Conservation (phyloP, 768 basidiomycete species). For the Dentipellis sp. region DNA sequence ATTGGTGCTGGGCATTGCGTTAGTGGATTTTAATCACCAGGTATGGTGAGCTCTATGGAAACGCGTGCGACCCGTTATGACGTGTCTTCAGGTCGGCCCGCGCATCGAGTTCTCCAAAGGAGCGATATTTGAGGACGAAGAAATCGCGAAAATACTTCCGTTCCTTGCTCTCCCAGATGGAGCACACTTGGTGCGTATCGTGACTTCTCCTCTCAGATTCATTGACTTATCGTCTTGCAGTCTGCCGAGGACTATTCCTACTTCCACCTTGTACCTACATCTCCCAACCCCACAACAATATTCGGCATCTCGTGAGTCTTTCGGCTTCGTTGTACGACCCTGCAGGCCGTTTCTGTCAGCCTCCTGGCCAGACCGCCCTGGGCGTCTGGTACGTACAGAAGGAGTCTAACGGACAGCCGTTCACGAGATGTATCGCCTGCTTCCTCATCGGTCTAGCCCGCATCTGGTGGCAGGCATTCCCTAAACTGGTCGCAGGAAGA, state of each 20-base stretch:
- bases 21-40: slow-evolving; percentile 94
- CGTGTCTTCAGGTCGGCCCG: slow-evolving; percentile 66
- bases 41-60: slow-evolving; percentile 28
- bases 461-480: no score
- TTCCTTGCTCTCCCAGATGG: slow-evolving; percentile 97
- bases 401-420: no score
- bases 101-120: slow-evolving; percentile 79
- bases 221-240: slow-evolving; percentile 27
- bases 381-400: no score
- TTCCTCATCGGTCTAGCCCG: no score
- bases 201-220: not conserved
- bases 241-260: slow-evolving; percentile 93
- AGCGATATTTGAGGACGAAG: slow-evolving; percentile 76
- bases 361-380: no score
- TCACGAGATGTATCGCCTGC: no score
- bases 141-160: slow-evolving; percentile 77
- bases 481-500: no score
- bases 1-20: slow-evolving; percentile 74
- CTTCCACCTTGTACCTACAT: slow-evolving; percentile 79
- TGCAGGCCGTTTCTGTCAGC: not conserved
- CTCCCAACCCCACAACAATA: slow-evolving; percentile 66
- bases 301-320: slow-evolving; percentile 88
- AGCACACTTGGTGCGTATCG: slow-evolving; percentile 72
- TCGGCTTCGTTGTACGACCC: not conserved
- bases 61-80: not conserved